Evolutionary conservation across 257 asterid species (phyloP).

Genomic region (Scutellaria minor): DNA sequence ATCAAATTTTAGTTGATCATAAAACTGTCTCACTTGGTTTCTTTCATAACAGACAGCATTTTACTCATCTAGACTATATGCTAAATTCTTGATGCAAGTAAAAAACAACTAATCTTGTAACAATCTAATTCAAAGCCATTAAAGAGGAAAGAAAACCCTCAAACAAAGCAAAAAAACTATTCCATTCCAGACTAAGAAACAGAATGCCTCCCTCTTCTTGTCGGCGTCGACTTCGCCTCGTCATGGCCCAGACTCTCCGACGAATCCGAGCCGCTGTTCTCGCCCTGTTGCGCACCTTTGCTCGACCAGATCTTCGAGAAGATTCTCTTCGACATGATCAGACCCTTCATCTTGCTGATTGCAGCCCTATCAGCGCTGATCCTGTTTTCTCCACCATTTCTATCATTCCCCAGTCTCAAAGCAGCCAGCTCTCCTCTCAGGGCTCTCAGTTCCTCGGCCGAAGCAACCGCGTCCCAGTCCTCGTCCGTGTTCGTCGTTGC

Average conservation of each 20-base stretch:
- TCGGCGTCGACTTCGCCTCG: slow-evolving; percentile 71
- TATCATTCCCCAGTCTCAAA: slow-evolving; percentile 62
- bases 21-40: slow-evolving; percentile 9
- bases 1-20: slow-evolving; percentile 17
- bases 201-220: slow-evolving; percentile 79
- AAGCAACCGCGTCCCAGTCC: slow-evolving; percentile 96
- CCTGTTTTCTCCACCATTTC: slow-evolving; percentile 47
- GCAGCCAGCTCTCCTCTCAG: slow-evolving; percentile 86
- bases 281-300: slow-evolving; percentile 58
- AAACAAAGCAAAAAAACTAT: slow-evolving; percentile 20
- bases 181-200: slow-evolving; percentile 58
- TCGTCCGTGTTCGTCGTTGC: slow-evolving; percentile 79
- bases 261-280: slow-evolving; percentile 92
- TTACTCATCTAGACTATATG: slow-evolving; percentile 41
- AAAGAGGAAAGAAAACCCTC: slow-evolving; percentile 30
- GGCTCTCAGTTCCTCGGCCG: slow-evolving; percentile 85
- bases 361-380: slow-evolving; percentile 60
- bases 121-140: slow-evolving; percentile 3
- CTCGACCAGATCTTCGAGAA: slow-evolving; percentile 85
- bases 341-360: slow-evolving; percentile 62
- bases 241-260: slow-evolving; percentile 83
- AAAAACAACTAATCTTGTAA: slow-evolving; percentile 31
- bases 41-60: slow-evolving; percentile 33
- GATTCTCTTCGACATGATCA: slow-evolving; percentile 72
- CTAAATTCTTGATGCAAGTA: slow-evolving; percentile 35